These are phyloP conservation scores for Podospora pseudocomata DNA, from an alignment of 495 filamentous ascomycete species.

Conservation along the genomic window DNA sequence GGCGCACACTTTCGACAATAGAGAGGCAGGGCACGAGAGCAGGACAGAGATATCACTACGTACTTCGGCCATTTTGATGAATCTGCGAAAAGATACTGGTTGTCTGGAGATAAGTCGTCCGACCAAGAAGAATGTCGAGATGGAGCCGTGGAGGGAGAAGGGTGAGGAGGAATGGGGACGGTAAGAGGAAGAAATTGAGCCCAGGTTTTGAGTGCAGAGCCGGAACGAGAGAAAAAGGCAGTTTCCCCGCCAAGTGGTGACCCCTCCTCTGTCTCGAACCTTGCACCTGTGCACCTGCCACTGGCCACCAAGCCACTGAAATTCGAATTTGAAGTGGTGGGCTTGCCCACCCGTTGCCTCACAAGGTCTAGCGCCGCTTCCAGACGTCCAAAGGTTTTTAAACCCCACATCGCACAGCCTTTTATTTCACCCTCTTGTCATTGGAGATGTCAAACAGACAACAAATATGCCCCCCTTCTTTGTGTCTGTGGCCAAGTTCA, in stretches of 20 bases:
- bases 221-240: conserved; percentile 22
- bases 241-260: conserved; percentile 21
- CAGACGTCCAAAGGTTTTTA: background rate
- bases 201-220: conserved; percentile 26
- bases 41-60: conserved; percentile 17
- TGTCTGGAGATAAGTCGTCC: conserved; percentile 8
- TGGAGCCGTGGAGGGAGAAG: conserved; percentile 15
- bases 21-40: conserved; percentile 9
- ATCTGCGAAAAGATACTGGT: conserved; percentile 35
- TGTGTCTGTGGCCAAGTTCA: background rate
- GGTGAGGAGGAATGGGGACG: conserved; percentile 16
- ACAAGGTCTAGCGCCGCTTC: background rate
- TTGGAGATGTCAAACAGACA: background rate
- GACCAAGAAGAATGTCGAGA: background rate
- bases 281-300: conserved; percentile 1
- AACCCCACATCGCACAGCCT: conserved; percentile 7
- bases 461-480: background rate
- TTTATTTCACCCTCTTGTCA: background rate
- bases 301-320: conserved; percentile 16
- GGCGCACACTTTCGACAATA: conserved; percentile 11
- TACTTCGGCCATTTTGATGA: conserved; percentile 50
- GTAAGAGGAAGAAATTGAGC: conserved; percentile 27
- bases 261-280: conserved; percentile 14
- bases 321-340: conserved; percentile 14
- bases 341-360: conserved; percentile 3